Evolutionary conservation across 2,329 filamentous ascomycete species (phyloP).

Genomic region (Clonostachys rosea): DNA sequence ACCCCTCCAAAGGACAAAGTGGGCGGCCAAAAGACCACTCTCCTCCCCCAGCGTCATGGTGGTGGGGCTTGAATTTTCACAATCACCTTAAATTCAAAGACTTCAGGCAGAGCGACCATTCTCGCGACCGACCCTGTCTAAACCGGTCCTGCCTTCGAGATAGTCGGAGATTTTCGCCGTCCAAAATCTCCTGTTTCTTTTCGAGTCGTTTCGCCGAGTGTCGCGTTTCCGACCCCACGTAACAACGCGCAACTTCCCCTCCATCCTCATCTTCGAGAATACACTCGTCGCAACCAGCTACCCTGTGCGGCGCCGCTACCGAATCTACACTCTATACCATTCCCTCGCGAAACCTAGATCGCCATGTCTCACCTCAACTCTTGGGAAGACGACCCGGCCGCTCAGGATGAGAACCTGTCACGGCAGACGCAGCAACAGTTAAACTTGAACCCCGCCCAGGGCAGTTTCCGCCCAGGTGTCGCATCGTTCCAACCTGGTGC

Average conservation of each 20-base stretch:
- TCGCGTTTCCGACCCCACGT: too few species aligned
- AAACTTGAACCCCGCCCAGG: constrained; percentile 57
- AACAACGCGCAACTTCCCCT: too few species aligned
- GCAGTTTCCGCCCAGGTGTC: constrained; percentile 50
- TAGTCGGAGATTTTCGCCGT: too few species aligned
- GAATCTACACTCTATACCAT: too few species aligned
- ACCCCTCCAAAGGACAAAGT: constrained; percentile 12
- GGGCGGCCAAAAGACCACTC: neutral
- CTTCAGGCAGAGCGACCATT: too few species aligned
- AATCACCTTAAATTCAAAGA: constrained; percentile 11
- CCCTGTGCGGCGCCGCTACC: too few species aligned
- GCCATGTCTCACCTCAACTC: constrained; percentile 88
- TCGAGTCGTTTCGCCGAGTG: too few species aligned
- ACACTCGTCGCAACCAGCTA: too few species aligned
- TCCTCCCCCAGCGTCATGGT: constrained; percentile 22
- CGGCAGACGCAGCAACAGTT: constrained; percentile 72
- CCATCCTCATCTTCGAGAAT: too few species aligned
- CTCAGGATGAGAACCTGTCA: constrained; percentile 73
- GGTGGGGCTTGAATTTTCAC: constrained; percentile 36
- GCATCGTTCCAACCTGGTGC: constrained; percentile 71
- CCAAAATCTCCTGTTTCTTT: too few species aligned
- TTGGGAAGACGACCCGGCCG: constrained; percentile 85
- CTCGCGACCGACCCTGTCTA: too few species aligned
- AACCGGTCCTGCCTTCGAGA: too few species aligned
- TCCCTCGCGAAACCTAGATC: neutral